A percentile compares a stretch with the other conserved stretches of the same genome.
phyloP scores from a whole-genome alignment of 768 basidiomycete species.

The Leccinellum albellum region DNA sequence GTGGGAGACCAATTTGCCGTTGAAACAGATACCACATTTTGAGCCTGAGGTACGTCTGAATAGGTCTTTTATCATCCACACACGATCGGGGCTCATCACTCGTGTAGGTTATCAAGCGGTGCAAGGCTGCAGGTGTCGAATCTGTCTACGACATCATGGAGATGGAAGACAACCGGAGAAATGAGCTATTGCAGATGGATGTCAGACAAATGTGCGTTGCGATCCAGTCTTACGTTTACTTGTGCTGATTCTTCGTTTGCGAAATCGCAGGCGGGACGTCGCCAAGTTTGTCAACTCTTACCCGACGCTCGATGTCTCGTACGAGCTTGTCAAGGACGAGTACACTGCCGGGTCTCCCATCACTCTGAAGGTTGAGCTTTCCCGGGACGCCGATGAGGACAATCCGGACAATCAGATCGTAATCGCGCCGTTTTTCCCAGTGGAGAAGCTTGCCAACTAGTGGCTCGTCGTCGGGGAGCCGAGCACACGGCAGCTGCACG shows the following conservation, averaged over 20 bases:
- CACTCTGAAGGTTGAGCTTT: conserved; percentile 70
- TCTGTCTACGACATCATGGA: conserved; percentile 98
- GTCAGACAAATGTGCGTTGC: conserved; percentile 74
- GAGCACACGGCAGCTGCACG: conserved; percentile 70
- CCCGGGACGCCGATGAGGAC: conserved; percentile 79
- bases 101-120: conserved; percentile 71
- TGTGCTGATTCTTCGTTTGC: neutral
- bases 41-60: conserved; percentile 63
- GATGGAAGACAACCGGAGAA: conserved; percentile 90
- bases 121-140: conserved; percentile 76
- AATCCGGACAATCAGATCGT: conserved; percentile 73
- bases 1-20: conserved; percentile 95
- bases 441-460: conserved; percentile 91
- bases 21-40: conserved; percentile 97
- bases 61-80: neutral
- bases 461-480: conserved; percentile 95
- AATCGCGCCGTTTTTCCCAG: conserved; percentile 91
- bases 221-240: neutral
- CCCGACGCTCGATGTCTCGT: conserved; percentile 89
- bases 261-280: conserved; percentile 72
- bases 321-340: conserved; percentile 82
- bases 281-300: conserved; percentile 96
- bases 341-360: conserved; percentile 86
- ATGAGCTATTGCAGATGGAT: conserved; percentile 78
- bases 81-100: neutral